Evolutionary conservation across 2,329 filamentous ascomycete genomes (phyloP).

Genomic region (Sordariomycetes sp.): DNA sequence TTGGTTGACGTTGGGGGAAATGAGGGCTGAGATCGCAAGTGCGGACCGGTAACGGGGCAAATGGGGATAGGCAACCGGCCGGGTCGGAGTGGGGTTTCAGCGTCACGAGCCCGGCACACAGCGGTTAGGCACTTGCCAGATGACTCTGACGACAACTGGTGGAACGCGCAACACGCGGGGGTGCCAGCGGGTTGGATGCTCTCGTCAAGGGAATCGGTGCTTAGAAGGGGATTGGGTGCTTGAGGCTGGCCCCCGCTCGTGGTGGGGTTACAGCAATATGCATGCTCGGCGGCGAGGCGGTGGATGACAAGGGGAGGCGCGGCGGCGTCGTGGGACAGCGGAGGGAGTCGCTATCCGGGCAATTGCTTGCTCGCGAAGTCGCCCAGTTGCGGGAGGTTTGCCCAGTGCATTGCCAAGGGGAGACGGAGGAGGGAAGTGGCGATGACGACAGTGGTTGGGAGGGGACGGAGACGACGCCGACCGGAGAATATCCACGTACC

Average conservation of each 20-base stretch:
- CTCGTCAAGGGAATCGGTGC: background rate
- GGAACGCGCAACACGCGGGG: background rate
- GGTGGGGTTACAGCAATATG: constrained; percentile 3
- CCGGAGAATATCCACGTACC: constrained; percentile 9
- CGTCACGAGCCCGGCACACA: background rate
- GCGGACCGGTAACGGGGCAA: background rate
- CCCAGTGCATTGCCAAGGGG: background rate
- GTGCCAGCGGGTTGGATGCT: background rate
- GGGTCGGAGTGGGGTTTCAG: background rate
- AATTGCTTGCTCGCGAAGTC: background rate
- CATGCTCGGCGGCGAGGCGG: background rate
- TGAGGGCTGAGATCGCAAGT: background rate
- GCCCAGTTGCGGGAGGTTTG: background rate
- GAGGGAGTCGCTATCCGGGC: constrained; percentile 1
- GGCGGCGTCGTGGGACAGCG: background rate
- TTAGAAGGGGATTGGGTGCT: background rate
- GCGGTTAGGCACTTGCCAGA: background rate
- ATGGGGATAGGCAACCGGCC: background rate
- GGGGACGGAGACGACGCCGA: constrained; percentile 11
- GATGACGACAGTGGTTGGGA: constrained; percentile 28
- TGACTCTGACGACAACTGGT: background rate
- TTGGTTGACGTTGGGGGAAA: background rate
- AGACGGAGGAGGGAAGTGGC: constrained; percentile 11
- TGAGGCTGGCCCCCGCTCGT: constrained; percentile 3
- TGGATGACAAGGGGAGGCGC: background rate